Conservation (phyloP, 2,329 filamentous ascomycete genomes). For the Calonectria montana region DNA sequence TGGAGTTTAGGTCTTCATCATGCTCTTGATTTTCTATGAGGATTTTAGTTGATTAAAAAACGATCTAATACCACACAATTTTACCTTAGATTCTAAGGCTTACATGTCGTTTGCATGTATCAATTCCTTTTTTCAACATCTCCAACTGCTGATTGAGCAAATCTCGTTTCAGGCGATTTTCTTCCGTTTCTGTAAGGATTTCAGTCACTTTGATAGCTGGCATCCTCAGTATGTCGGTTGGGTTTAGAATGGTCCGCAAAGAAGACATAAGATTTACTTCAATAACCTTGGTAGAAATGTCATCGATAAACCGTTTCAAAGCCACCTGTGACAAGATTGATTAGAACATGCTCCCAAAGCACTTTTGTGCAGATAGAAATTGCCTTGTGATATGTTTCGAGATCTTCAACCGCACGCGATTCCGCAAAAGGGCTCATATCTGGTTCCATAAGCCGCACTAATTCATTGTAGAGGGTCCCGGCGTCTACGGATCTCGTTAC, state of each 20-base stretch:
- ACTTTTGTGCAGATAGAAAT: background rate
- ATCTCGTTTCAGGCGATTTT: background rate
- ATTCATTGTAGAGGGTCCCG: background rate
- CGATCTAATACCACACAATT: no score
- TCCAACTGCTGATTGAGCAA: slow-evolving; percentile 6
- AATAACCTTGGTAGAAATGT: slow-evolving; percentile 40
- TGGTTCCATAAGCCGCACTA: background rate
- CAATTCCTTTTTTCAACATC: background rate
- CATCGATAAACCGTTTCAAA: slow-evolving; percentile 34
- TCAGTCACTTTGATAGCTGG: slow-evolving; percentile 25
- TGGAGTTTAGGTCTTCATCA: no score
- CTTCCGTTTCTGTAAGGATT: slow-evolving; percentile 36
- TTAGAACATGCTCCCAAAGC: background rate
- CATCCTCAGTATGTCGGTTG: slow-evolving; percentile 32
- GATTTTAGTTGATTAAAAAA: no score
- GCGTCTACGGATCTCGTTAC: background rate
- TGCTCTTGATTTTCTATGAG: no score
- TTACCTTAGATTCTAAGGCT: no score
- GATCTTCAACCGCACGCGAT: slow-evolving; percentile 49
- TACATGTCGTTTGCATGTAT: slow-evolving; percentile 3
- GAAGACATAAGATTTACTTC: slow-evolving; percentile 34
- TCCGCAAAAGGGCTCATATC: slow-evolving; percentile 46
- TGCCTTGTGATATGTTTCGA: slow-evolving; percentile 56
- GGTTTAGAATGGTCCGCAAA: slow-evolving; percentile 32
- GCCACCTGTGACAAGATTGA: slow-evolving; percentile 13